Percentiles rank a stretch among this genome's conserved stretches.
These are phyloP conservation scores for Venturia oleaginea DNA, from an alignment of 2,329 filamentous ascomycete species.

Conservation along the genomic window DNA sequence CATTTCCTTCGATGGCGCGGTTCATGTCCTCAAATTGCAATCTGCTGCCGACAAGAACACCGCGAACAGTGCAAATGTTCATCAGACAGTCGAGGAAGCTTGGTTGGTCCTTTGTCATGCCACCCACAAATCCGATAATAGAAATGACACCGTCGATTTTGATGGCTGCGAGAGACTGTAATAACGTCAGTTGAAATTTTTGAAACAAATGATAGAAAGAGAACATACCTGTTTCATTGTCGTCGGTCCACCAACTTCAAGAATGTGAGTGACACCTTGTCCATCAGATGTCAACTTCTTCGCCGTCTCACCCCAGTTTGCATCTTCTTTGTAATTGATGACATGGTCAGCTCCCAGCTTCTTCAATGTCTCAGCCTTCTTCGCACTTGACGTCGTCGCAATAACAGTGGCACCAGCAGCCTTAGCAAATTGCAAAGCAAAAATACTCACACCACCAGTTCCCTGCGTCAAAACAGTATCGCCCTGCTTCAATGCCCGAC, in stretches of 20 bases:
- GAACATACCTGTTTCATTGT: neutral
- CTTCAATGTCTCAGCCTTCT: conserved; percentile 43
- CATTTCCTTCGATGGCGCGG: conserved; percentile 47
- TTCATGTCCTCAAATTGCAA: conserved; percentile 52
- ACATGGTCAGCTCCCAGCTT: conserved; percentile 47
- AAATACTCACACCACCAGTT: conserved; percentile 59
- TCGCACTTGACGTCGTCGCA: conserved; percentile 44
- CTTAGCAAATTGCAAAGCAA: conserved; percentile 46
- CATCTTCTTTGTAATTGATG: conserved; percentile 47
- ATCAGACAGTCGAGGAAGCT: conserved; percentile 42
- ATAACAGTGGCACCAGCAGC: conserved; percentile 49
- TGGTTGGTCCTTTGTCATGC: conserved; percentile 39
- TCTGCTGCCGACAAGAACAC: conserved; percentile 47
- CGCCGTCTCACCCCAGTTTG: conserved; percentile 47
- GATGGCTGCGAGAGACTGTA: conserved; percentile 41
- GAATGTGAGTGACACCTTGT: conserved; percentile 50
- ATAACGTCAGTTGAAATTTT: neutral
- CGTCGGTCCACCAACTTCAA: conserved; percentile 56
- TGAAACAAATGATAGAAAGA: neutral
- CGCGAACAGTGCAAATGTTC: conserved; percentile 46
- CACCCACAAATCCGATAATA: conserved; percentile 51
- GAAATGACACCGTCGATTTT: conserved; percentile 46
- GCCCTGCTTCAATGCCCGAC: conserved; percentile 28
- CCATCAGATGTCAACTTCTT: conserved; percentile 42
- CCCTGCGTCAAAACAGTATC: conserved; percentile 55